Percentiles rank a stretch among this genome's conserved stretches.
Evolutionary conservation across 352 stramenopile genomes (phyloP).

Genomic region (Aphanomyces cochlioides): DNA sequence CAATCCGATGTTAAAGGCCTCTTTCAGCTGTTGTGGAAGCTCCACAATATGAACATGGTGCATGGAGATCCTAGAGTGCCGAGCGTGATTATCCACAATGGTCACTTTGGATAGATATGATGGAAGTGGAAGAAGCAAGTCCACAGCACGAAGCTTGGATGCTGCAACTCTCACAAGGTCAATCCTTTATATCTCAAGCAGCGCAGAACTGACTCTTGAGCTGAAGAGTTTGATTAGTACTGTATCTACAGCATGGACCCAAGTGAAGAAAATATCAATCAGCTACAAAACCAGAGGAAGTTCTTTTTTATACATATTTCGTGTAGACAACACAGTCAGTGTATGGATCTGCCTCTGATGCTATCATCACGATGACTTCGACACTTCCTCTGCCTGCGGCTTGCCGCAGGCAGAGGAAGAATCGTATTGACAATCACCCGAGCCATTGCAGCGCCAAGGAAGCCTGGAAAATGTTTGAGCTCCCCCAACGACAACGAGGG

Average conservation of each 20-base stretch:
- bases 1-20: slow-evolving; percentile 34
- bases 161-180: slow-evolving; percentile 36
- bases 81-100: slow-evolving; percentile 35
- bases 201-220: slow-evolving; percentile 14
- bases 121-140: slow-evolving; percentile 35
- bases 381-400: too few relatives aligned
- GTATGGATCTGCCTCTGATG: too few relatives aligned
- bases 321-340: too few relatives aligned
- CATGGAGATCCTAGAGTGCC: slow-evolving; percentile 42
- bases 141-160: slow-evolving; percentile 32
- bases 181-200: slow-evolving; percentile 31
- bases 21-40: slow-evolving; percentile 35
- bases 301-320: too few relatives aligned
- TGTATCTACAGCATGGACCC: slow-evolving; percentile 23
- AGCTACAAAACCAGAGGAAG: too few relatives aligned
- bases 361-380: too few relatives aligned
- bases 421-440: neutral
- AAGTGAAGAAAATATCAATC: slow-evolving; percentile 35
- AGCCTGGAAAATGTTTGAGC: slow-evolving; percentile 14
- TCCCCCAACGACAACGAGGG: neutral
- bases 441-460: slow-evolving; percentile 24
- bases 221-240: slow-evolving; percentile 30
- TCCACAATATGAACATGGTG: slow-evolving; percentile 33
- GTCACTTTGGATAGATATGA: slow-evolving; percentile 39
- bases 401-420: slow-evolving; percentile 11